Evolutionary conservation across 75 land plant species (phyloP).

Genomic region (Ceratopteris richardii): DNA sequence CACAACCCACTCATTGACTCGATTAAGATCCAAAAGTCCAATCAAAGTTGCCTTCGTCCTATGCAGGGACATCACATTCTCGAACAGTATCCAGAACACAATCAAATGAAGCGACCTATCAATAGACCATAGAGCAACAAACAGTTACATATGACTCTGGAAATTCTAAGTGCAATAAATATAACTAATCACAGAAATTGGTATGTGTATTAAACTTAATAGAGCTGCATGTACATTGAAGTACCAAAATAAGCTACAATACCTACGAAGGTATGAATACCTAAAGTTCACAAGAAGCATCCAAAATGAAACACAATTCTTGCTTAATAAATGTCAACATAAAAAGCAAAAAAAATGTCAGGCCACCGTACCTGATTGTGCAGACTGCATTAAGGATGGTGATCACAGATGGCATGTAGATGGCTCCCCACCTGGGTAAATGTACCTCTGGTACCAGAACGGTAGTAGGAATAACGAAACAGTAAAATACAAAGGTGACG

Average conservation of each 20-base stretch:
- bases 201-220: no score
- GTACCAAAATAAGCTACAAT: no score
- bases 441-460: constrained; percentile 81
- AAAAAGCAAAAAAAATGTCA: no score
- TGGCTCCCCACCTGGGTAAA: constrained; percentile 82
- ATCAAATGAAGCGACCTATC: constrained; percentile 79
- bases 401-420: constrained; percentile 76
- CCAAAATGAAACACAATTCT: no score
- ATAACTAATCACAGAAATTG: no score
- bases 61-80: constrained; percentile 93
- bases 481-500: constrained; percentile 83
- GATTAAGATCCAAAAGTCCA: constrained; percentile 64
- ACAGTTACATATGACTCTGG: no score
- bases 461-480: constrained; percentile 75
- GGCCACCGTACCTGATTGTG: constrained; percentile 95
- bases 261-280: no score
- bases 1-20: constrained; percentile 95
- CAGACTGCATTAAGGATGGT: constrained; percentile 77
- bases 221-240: no score
- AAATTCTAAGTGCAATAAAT: no score
- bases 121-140: constrained; percentile 16
- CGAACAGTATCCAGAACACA: constrained; percentile 95
- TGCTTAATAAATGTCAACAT: no score
- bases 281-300: no score
- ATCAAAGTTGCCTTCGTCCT: constrained; percentile 85